phyloP scores from a whole-genome alignment of 352 stramenopile genomes.

The Pythium myriotylum region DNA sequence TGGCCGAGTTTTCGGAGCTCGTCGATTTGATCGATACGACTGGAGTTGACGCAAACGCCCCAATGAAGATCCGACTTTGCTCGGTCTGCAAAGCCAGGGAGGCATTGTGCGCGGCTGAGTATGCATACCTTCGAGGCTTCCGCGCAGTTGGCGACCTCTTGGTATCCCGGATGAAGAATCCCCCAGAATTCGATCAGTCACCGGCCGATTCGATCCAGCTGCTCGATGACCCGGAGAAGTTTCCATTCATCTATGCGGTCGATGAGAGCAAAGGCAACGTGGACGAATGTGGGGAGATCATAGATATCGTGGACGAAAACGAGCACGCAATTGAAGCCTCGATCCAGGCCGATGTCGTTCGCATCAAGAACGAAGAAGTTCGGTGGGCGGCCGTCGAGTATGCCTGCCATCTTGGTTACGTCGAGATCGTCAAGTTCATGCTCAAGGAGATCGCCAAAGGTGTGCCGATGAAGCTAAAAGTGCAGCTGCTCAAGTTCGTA shows the following conservation, averaged over 20 bases:
- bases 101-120: conserved; percentile 9
- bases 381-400: conserved; percentile 8
- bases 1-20: conserved; percentile 10
- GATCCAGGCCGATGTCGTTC: conserved; percentile 20
- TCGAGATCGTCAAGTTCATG: conserved; percentile 7
- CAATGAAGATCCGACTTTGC: not conserved
- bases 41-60: not conserved
- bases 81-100: not conserved
- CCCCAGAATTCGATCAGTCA: not conserved
- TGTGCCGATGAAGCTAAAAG: not conserved
- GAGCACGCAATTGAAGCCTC: conserved; percentile 14
- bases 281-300: conserved; percentile 5
- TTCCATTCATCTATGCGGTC: conserved; percentile 4
- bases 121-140: conserved; percentile 14
- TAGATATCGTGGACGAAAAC: conserved; percentile 17
- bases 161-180: not conserved
- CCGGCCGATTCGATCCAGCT: not conserved
- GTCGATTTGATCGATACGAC: conserved; percentile 3
- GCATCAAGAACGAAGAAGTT: not conserved
- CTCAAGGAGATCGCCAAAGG: conserved; percentile 5
- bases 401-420: conserved; percentile 9
- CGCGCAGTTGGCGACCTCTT: conserved; percentile 7
- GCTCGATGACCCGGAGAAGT: conserved; percentile 7
- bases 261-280: conserved; percentile 6
- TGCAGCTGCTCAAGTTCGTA: conserved; percentile 2